Evolutionary conservation across 257 asterid species (phyloP).

Genomic region (Salvia hispanica): DNA sequence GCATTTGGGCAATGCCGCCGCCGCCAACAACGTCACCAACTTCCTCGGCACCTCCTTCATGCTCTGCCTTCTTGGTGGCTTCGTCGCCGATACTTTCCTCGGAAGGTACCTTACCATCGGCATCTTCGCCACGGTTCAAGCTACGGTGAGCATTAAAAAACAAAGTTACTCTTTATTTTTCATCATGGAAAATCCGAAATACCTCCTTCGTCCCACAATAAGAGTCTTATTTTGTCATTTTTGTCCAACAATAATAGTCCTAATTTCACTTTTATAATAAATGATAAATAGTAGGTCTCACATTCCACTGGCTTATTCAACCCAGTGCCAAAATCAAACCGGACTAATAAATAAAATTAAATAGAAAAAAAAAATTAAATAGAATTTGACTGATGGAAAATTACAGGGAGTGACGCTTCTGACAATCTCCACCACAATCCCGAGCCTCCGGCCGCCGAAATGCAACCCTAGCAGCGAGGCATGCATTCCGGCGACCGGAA

Average conservation of each 20-base stretch:
- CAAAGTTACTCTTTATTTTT: too few relatives aligned
- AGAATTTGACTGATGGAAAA: too few relatives aligned
- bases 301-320: too few relatives aligned
- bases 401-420: constrained; percentile 55
- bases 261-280: too few relatives aligned
- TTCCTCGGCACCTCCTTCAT: constrained; percentile 85
- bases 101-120: constrained; percentile 82
- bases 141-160: constrained; percentile 46
- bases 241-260: too few relatives aligned
- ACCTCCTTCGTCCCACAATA: too few relatives aligned
- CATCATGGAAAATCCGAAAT: too few relatives aligned
- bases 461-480: constrained; percentile 43
- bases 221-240: too few relatives aligned
- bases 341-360: too few relatives aligned
- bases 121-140: constrained; percentile 75
- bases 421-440: constrained; percentile 70
- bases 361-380: too few relatives aligned
- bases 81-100: constrained; percentile 73
- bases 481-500: constrained; percentile 64
- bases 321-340: too few relatives aligned
- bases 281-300: too few relatives aligned
- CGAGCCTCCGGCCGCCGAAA: constrained; percentile 73
- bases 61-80: constrained; percentile 83
- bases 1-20: constrained; percentile 75
- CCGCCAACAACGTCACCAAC: constrained; percentile 79